Evolutionary conservation across 129 eudicot genomes (phyloP).

Genomic region (Flaveria sonorensis): DNA sequence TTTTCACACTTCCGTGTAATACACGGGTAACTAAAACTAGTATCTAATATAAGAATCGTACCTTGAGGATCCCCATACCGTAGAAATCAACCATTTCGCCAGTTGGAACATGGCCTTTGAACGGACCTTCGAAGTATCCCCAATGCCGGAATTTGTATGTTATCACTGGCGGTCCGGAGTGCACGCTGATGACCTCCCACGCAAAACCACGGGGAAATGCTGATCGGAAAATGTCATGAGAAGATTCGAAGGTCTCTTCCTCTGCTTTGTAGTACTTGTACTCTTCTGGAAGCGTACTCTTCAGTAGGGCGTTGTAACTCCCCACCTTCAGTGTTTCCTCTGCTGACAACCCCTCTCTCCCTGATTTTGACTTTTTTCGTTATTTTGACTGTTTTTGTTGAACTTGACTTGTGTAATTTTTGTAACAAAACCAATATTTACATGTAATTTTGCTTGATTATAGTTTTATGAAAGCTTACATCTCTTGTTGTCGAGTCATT

Average conservation of each 20-base stretch:
- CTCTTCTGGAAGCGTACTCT: slow-evolving; percentile 65
- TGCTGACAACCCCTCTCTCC: slow-evolving; percentile 68
- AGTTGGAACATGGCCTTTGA: slow-evolving; percentile 75
- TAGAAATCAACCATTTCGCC: slow-evolving; percentile 78
- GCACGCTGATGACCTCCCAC: slow-evolving; percentile 80
- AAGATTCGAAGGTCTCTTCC: slow-evolving; percentile 83
- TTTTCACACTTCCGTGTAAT: too few species aligned
- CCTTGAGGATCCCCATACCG: slow-evolving; percentile 83
- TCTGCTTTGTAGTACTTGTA: slow-evolving; percentile 83
- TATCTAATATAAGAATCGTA: slow-evolving; percentile 15
- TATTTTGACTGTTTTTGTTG: not conserved
- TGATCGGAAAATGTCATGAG: slow-evolving; percentile 69
- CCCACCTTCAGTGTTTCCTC: slow-evolving; percentile 73
- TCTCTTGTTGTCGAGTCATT: too few species aligned
- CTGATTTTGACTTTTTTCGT: slow-evolving; percentile 31
- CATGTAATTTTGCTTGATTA: too few species aligned
- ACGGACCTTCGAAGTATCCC: slow-evolving; percentile 93
- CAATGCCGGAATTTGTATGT: slow-evolving; percentile 89
- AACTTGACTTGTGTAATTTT: not conserved
- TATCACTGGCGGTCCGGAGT: slow-evolving; percentile 79
- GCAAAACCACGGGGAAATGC: slow-evolving; percentile 88
- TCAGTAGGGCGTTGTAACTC: slow-evolving; percentile 76
- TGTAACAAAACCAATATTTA: too few species aligned
- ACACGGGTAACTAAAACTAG: too few species aligned
- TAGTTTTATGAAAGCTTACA: not conserved